These are phyloP conservation scores for Trifolium pratense DNA, from an alignment of 306 rosid genomes.

Conservation along the genomic window DNA sequence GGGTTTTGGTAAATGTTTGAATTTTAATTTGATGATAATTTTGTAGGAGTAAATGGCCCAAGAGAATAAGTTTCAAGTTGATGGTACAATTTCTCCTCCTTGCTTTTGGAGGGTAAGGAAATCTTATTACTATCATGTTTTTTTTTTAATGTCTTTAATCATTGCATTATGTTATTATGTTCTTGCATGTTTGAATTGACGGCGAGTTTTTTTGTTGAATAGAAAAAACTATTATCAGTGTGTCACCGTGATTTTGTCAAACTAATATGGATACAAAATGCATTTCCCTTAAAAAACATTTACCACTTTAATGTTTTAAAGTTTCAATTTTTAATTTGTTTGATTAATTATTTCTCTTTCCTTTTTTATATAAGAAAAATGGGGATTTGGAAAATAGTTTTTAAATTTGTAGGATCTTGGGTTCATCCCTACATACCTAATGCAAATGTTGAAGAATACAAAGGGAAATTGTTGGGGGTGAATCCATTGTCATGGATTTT, in stretches of 20 bases:
- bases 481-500: slow-evolving; percentile 34
- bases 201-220: background rate
- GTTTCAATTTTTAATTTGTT: background rate
- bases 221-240: background rate
- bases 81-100: slow-evolving; percentile 55
- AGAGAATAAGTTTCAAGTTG: slow-evolving; percentile 57
- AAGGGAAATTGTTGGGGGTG: slow-evolving; percentile 25
- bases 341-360: background rate
- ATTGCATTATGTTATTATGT: slow-evolving; percentile 4
- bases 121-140: background rate
- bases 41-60: slow-evolving; percentile 78
- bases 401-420: background rate
- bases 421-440: background rate
- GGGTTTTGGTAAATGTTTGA: background rate
- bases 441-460: slow-evolving; percentile 28
- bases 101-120: slow-evolving; percentile 72
- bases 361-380: background rate
- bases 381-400: background rate
- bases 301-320: background rate
- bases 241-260: background rate
- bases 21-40: slow-evolving; percentile 13
- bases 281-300: too few species aligned
- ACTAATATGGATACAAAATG: too few species aligned
- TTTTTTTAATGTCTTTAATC: background rate
- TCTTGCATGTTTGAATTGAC: background rate